Base-by-base conservation (phyloP, 2,329 filamentous ascomycete genomes). In the Coleophoma cylindrospora region DNA sequence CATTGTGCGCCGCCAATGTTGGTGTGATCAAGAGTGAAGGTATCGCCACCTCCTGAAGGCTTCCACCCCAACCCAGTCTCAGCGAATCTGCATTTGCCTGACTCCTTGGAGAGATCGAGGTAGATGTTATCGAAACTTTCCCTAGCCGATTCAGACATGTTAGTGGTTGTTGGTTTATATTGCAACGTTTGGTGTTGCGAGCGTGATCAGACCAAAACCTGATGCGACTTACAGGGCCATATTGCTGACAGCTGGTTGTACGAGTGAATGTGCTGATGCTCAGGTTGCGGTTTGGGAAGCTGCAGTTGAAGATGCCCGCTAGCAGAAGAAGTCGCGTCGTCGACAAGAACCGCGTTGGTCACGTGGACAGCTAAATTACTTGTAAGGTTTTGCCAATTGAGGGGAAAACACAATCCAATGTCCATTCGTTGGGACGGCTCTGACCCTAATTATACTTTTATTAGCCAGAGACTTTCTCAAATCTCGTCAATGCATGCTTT, bases 71-170 rank as follows among this genome's bases (percentile, higher is more conserved):
- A 81, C 53, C 94, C 94, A 48, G 84, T 91, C 68, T 97, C 92
- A 56, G 92, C 91, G 64, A 99, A 91, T 66, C 94, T 85, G 74
- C 91, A 96, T 74, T 92, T 94, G 60, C 94, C 94, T 52, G 84
- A 81, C 70, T 94, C 87, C 70, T 91, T 94, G 62, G 91, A 96
- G 53, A 99, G 81, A 69, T 99, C 92, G 62, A 99, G 83, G 72
- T 94, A 91, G 73, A 97, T 96, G 72, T 90, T 91, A 67, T 97
- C 92, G 73, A 99, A 99, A 66, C 87, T 94, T 82, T 99, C 94
- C 61, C 81, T 86, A 36, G 27, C 19, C 10, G 11, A 14, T 46
- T 21, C 12, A 48, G 17, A 11, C 7, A 34, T 36, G 41, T 60
- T 50, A 60, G 57, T 37, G 43, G 19, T 22, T 34, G 21, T 14